Percentiles rank a stretch among this genome's conserved stretches.
phyloP scores from a whole-genome alignment of 108 stramenopile genomes.

The Skeletonema grethae region DNA sequence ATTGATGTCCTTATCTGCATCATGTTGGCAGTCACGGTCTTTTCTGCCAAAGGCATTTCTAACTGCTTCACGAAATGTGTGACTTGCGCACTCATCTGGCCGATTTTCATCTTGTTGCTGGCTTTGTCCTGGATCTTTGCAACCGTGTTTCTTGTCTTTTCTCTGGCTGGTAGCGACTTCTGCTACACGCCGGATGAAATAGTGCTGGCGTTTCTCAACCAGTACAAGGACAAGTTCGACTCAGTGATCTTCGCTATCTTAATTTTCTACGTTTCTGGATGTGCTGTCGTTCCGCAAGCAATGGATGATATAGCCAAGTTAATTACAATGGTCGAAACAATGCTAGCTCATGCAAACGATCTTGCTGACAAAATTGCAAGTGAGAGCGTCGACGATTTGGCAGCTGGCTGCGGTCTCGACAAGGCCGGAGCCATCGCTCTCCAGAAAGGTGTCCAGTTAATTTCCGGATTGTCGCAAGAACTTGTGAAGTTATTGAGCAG shows the following conservation, averaged over 20 bases:
- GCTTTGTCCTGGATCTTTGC: slow-evolving; percentile 27
- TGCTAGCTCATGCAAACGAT: neutral
- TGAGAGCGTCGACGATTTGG: neutral
- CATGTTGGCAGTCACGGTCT: slow-evolving; percentile 25
- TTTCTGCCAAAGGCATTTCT: slow-evolving; percentile 21
- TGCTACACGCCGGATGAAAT: slow-evolving; percentile 36
- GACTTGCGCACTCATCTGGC: slow-evolving; percentile 37
- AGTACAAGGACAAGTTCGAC: slow-evolving; percentile 26
- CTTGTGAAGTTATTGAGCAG: neutral
- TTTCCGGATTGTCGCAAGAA: neutral
- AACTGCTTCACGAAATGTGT: slow-evolving; percentile 40
- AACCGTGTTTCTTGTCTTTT: slow-evolving; percentile 22
- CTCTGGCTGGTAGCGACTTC: slow-evolving; percentile 45
- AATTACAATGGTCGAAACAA: neutral
- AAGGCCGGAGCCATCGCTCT: slow-evolving; percentile 7
- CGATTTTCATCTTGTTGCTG: slow-evolving; percentile 33
- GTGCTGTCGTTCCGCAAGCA: neutral
- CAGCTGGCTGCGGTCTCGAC: slow-evolving; percentile 21
- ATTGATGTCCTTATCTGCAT: slow-evolving; percentile 19
- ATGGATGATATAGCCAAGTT: neutral
- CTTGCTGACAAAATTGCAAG: slow-evolving; percentile 18
- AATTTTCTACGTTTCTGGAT: slow-evolving; percentile 38
- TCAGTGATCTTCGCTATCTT: slow-evolving; percentile 22
- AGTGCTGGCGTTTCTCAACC: slow-evolving; percentile 6
- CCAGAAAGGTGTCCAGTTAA: neutral